phyloP scores from a whole-genome alignment of 2,329 filamentous ascomycete species.

The Colletotrichum shisoi region DNA sequence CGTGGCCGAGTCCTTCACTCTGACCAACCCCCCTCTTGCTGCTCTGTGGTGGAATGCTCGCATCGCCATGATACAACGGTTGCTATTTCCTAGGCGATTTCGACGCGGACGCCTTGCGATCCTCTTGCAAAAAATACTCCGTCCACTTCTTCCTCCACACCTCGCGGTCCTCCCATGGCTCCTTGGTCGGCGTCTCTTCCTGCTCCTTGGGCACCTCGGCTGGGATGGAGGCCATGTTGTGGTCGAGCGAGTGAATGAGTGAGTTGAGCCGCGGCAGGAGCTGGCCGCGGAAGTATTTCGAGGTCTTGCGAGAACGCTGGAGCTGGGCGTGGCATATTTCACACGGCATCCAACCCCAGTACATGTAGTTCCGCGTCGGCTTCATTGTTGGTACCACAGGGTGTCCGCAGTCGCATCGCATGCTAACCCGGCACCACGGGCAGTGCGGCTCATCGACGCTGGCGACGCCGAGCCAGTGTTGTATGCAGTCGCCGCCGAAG shows the following conservation, averaged over 20 bases:
- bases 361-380: conserved; percentile 34
- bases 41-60: not conserved
- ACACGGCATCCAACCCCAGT: conserved; percentile 35
- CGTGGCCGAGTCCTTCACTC: not conserved
- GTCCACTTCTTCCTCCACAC: conserved; percentile 38
- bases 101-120: conserved; percentile 28
- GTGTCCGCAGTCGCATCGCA: conserved; percentile 48
- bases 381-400: conserved; percentile 45
- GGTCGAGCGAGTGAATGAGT: conserved; percentile 37
- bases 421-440: conserved; percentile 51
- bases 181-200: conserved; percentile 32
- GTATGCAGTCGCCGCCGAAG: conserved; percentile 56
- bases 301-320: conserved; percentile 31
- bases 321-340: conserved; percentile 36
- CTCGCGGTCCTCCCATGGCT: conserved; percentile 37
- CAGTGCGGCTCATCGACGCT: conserved; percentile 50
- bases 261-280: conserved; percentile 35
- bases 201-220: conserved; percentile 35
- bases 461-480: conserved; percentile 52
- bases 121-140: conserved; percentile 33
- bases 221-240: conserved; percentile 38
- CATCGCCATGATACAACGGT: not conserved
- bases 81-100: conserved; percentile 32
- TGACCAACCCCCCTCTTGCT: not conserved
- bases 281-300: conserved; percentile 33